Percentiles rank a stretch among this genome's conserved stretches.
phyloP scores from a whole-genome alignment of 2,329 filamentous ascomycete species.

The Paecilomyces sp. region DNA sequence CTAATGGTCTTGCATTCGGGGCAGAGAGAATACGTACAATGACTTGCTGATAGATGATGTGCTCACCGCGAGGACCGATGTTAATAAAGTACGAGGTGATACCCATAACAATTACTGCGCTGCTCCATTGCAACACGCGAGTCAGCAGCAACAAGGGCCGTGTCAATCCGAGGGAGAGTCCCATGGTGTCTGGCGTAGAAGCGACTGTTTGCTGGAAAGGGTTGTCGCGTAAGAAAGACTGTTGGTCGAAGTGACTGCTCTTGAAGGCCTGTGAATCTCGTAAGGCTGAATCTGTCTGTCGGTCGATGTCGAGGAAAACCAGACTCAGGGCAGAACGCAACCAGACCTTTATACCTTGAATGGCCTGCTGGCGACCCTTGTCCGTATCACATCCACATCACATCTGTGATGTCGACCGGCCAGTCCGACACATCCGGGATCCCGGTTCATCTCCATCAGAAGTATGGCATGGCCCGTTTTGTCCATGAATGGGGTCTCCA shows the following conservation, averaged over 20 bases:
- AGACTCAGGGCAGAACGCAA: not conserved
- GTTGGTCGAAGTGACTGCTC: not conserved
- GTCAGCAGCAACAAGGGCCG: conserved; percentile 24
- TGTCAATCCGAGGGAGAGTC: conserved; percentile 16
- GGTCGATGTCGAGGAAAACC: not conserved
- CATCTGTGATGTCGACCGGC: not conserved
- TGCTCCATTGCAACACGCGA: conserved; percentile 29
- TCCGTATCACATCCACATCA: not conserved
- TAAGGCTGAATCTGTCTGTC: not conserved
- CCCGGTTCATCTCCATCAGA: conserved; percentile 5
- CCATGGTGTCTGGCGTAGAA: conserved; percentile 5
- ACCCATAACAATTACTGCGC: conserved; percentile 35
- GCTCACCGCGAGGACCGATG: conserved; percentile 20
- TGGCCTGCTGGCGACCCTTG: not conserved
- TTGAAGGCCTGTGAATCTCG: not conserved
- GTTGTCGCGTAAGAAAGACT: not conserved
- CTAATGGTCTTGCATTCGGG: not conserved
- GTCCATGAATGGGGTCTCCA: not conserved
- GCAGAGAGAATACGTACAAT: conserved; percentile 24
- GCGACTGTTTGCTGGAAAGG: not conserved
- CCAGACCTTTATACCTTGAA: not conserved
- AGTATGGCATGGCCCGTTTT: conserved; percentile 1
- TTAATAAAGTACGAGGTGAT: conserved; percentile 34
- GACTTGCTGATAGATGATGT: conserved; percentile 32
- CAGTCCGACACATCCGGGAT: conserved; percentile 3